Base-by-base conservation (phyloP, 345 rosid genomes). In the Populus deltoides region DNA sequence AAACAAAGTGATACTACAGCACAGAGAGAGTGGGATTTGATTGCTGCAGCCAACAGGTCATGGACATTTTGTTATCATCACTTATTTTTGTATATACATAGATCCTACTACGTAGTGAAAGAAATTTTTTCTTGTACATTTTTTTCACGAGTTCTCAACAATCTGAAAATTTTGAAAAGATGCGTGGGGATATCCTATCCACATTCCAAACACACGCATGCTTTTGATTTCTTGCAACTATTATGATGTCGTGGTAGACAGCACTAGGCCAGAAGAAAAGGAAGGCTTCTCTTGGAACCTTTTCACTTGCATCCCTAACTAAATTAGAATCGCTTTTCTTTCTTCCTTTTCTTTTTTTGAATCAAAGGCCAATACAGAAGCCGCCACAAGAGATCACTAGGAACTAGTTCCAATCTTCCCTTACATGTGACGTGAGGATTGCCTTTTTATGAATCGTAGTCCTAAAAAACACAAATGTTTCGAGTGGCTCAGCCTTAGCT, bases 21-120 rank as follows among this genome's bases (percentile, higher is more conserved):
- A 66, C 68, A 66, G 15, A 36, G 6, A 45, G 35, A 16, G 66
- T 76, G 59, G 78, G n/a, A 25, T 66, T 22, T 24, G 10, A 39
- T 24, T 70, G 61, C 47, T 27, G 18, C 41, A n/a, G 51, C 36
- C 17, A 33, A 24, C 47, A 68, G 72, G 72, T 67, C 24, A 51
- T 68, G 51, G 4, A 17, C 72, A 20, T 36, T 76, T 71, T 47
- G 43, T 27, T 35, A 38, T 53, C 24, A 35, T 16, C 62, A 9
- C 67, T 15, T 35, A 59, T 20, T 18, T n/a, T 2, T 83, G 77
- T 81, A 75, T 45, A 79, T 71, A 70, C n/a, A 9, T 77, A 38
- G 66, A 65, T 77, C 63, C 13, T 57, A 10, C 29, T n/a, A 11
- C 29, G 47, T 25, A 62, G 38, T 17, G 70, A 36, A 12, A 31